A percentile compares a stretch with the other conserved stretches of the same genome.
These are phyloP conservation scores for Talaromyces sp. DNA, from an alignment of 2,329 filamentous ascomycete species.

Conservation along the genomic window DNA sequence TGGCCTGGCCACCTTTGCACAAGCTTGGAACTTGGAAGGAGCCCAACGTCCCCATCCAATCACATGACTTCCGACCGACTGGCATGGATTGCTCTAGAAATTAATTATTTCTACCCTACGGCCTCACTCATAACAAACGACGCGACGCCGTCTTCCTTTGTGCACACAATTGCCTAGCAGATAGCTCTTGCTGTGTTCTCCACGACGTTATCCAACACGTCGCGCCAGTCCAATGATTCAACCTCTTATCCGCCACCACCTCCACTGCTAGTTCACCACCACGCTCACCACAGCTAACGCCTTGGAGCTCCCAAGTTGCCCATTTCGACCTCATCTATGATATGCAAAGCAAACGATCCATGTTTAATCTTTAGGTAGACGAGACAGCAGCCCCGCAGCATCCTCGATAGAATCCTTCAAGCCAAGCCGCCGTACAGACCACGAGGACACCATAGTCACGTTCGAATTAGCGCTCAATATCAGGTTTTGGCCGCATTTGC, in stretches of 20 bases:
- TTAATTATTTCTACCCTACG: not conserved
- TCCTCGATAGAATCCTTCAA: not conserved
- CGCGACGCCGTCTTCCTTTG: not conserved
- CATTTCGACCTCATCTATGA: not conserved
- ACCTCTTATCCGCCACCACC: constrained; percentile 10
- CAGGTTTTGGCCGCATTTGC: not conserved
- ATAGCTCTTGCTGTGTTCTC: not conserved
- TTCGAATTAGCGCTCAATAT: not conserved
- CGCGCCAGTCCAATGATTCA: constrained; percentile 2
- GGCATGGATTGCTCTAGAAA: constrained; percentile 3
- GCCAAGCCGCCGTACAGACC: constrained; percentile 1
- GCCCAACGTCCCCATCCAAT: not conserved
- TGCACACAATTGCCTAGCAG: not conserved
- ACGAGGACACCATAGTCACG: constrained; percentile 4
- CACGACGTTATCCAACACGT: not conserved
- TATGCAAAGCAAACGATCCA: not conserved
- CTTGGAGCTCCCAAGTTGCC: not conserved
- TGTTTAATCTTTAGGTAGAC: not conserved
- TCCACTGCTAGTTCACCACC: constrained; percentile 10
- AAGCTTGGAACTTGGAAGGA: constrained; percentile 1
- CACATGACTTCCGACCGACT: constrained; percentile 4
- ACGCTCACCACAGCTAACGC: not conserved
- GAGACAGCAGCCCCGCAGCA: not conserved
- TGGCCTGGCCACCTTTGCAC: not conserved
- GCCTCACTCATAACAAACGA: constrained; percentile 22